phyloP scores from a whole-genome alignment of 2,329 filamentous ascomycete genomes.

The Fusarium sp. region DNA sequence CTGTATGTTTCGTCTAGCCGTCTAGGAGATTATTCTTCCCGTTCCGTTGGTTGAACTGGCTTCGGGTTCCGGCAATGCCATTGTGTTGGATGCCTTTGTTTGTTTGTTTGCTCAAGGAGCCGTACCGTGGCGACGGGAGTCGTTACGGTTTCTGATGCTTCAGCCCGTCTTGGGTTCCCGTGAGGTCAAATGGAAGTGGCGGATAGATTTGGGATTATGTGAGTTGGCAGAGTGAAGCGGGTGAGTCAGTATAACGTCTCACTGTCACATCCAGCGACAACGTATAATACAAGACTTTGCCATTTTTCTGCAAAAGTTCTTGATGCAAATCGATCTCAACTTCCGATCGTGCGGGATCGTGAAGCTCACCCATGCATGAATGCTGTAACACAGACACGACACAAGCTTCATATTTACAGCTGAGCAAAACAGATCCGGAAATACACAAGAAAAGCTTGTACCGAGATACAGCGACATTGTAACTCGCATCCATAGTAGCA shows the following conservation, averaged over 20 bases:
- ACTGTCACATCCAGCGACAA: constrained; percentile 15
- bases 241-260: constrained; percentile 24
- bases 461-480: not conserved
- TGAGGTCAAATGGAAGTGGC: not conserved
- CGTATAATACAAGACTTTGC: not conserved
- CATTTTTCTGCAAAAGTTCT: constrained; percentile 5
- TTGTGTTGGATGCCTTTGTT: not conserved
- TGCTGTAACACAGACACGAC: constrained; percentile 17
- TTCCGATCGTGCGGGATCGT: constrained; percentile 6
- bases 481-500: not conserved
- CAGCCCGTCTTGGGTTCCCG: not conserved
- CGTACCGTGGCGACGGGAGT: not conserved
- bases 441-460: not conserved
- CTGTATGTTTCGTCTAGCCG: constrained; percentile 29
- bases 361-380: not conserved
- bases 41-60: not conserved
- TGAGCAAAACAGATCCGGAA: not conserved
- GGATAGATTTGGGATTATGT: not conserved
- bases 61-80: constrained; percentile 4
- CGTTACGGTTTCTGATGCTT: not conserved
- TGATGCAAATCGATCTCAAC: not conserved
- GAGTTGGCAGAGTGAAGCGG: not conserved
- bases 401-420: constrained; percentile 18
- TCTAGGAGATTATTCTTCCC: constrained; percentile 3
- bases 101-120: not conserved